Conservation (phyloP, 179 eudicot genomes). For the Kewa caespitosa region DNA sequence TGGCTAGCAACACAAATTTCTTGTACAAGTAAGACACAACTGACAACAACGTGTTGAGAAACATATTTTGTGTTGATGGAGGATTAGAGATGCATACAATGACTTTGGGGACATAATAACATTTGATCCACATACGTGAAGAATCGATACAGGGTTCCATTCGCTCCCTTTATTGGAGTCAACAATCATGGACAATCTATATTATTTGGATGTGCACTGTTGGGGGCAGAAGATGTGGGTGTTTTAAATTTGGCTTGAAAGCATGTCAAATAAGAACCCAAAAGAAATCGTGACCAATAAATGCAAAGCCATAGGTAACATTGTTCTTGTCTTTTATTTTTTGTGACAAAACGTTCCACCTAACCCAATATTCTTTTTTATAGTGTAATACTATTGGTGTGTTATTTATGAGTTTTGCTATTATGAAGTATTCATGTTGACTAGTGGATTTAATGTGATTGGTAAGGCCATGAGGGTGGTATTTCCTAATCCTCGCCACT, state of each 20-base stretch:
- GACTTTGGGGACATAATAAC: conserved; percentile 14
- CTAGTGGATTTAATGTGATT: too few species aligned
- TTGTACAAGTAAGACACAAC: conserved; percentile 9
- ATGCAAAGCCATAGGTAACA: not conserved
- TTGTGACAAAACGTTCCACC: too few species aligned
- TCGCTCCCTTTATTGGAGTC: conserved; percentile 17
- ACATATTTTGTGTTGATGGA: conserved; percentile 14
- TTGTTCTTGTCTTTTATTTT: not conserved
- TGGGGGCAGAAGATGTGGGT: conserved; percentile 18
- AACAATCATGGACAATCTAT: conserved; percentile 23
- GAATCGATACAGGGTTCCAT: conserved; percentile 12
- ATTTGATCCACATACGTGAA: conserved; percentile 11
- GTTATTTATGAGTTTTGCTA: too few species aligned
- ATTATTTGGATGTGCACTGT: conserved; percentile 20
- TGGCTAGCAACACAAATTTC: not conserved
- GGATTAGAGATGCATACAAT: conserved; percentile 12
- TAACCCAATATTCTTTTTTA: not conserved
- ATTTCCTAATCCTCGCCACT: not conserved
- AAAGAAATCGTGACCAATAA: not conserved
- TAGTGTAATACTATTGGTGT: not conserved
- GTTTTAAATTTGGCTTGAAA: conserved; percentile 18
- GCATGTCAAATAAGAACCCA: conserved; percentile 1
- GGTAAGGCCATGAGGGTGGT: not conserved
- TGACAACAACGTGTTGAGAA: not conserved
- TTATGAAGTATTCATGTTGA: too few species aligned